Percentiles rank a stretch among this genome's conserved stretches.
Evolutionary conservation across 1,139 yeast species (phyloP).

Genomic region (Saccharomycopsis hybrid): DNA sequence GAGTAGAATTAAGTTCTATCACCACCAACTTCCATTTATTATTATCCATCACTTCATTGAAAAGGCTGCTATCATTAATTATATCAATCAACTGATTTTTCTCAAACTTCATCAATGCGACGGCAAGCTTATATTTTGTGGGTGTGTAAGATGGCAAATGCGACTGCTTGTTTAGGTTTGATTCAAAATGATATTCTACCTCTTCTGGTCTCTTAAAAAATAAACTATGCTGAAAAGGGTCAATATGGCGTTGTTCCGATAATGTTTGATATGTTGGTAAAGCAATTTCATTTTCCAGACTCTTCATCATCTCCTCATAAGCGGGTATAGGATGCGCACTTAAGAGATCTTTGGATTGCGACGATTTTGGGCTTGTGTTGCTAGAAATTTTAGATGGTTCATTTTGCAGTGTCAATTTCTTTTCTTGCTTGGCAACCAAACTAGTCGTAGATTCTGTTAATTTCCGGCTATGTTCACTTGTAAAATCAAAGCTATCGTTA

Average conservation of each 20-base stretch:
- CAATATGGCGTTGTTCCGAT: conserved; percentile 5
- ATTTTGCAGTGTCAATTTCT: no score
- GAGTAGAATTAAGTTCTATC: conserved; percentile 69
- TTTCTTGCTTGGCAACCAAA: no score
- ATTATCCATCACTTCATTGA: conserved; percentile 1
- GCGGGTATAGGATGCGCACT: no score
- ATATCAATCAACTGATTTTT: conserved; percentile 14
- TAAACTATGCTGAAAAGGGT: conserved; percentile 8
- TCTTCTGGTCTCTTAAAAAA: conserved; percentile 17
- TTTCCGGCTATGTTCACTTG: no score
- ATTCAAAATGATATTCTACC: conserved; percentile 10
- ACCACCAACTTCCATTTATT: conserved; percentile 27
- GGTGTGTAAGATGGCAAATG: conserved; percentile 19
- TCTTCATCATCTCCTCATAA: no score
- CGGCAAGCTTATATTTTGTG: conserved; percentile 14
- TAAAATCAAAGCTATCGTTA: no score
- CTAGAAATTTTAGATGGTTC: no score
- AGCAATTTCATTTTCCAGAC: no score
- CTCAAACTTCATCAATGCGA: conserved; percentile 18
- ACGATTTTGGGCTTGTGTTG: no score
- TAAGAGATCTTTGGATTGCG: no score
- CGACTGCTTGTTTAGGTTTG: conserved; percentile 9
- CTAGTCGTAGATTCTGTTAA: no score
- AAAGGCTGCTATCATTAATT: conserved; percentile 6
- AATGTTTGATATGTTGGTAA: conserved; percentile 14